Base-by-base conservation (phyloP, 2,329 filamentous ascomycete species). In the Trichoderma hamatum region DNA sequence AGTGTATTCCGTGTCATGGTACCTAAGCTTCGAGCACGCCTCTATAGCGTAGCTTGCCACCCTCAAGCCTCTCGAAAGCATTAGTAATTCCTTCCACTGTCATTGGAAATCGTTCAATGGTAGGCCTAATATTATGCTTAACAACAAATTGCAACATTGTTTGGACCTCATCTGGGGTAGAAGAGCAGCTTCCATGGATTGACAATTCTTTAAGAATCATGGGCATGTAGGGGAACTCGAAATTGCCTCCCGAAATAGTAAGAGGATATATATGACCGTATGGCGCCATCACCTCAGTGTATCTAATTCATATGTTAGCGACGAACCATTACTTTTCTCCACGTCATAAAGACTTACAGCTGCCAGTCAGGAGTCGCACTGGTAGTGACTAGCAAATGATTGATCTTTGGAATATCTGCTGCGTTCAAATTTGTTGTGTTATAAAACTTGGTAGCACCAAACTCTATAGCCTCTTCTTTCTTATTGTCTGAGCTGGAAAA, bases 231-330 rank as follows among this genome's bases (percentile, higher is more conserved):
- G 43, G 60, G 11, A 63, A 63, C 19, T 28, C 43, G 13, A 63
- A 30, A 16, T 34, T 62, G 1, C 59, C 59, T 2, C 19, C 6
- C 4, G 59, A 51, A 34, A 62, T 51, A 9, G 59, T 62, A 21
- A 62, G 59, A 3, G 59, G 59, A 30, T 51, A 51, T 32, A 62
- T 62, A 28, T 62, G 59, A 10, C 59, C 59, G 21, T 34, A 62
- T 34, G 59, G 59, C 16, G 43, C 59, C 59, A 62, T 62, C 14
- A 62, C 21, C 3, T 62, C 28, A 2, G 59, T 62, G 59, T 62
- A 62, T 46, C 59, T 62, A 34, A 7, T 1, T 7, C 32, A 9
- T 24, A 21, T 24, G 28, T 62, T 34, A 62, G 28, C 28, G 19
- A 26, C 5, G 1, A 19, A 24, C 6, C 16, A 19, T 9, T 28